phyloP scores from a whole-genome alignment of 2,329 filamentous ascomycete species.

The Fonsecaea multimorphosa region DNA sequence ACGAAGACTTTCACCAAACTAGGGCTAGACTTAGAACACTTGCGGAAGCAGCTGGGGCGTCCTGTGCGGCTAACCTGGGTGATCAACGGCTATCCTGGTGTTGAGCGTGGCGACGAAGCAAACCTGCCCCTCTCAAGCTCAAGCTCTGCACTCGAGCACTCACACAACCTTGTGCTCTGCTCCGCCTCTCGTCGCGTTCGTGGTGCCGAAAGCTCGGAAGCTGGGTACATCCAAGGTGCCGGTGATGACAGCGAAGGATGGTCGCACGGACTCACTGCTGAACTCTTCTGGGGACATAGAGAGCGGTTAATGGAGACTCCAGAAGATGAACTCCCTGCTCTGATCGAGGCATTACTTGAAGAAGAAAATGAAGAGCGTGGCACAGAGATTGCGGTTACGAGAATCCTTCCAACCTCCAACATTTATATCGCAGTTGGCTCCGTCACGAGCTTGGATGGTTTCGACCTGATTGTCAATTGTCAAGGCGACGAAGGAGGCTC shows the following conservation, averaged over 20 bases:
- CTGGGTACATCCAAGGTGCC: slow-evolving; percentile 89
- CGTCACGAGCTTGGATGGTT: slow-evolving; percentile 48
- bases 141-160: slow-evolving; percentile 12
- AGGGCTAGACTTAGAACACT: slow-evolving; percentile 23
- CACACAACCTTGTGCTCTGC: slow-evolving; percentile 76
- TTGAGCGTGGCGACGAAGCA: slow-evolving; percentile 9
- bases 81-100: slow-evolving; percentile 26
- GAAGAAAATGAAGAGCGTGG: slow-evolving; percentile 37
- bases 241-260: slow-evolving; percentile 95
- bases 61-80: slow-evolving; percentile 37
- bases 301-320: slow-evolving; percentile 64
- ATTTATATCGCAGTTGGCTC: slow-evolving; percentile 43
- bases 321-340: slow-evolving; percentile 67
- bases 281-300: slow-evolving; percentile 77
- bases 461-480: slow-evolving; percentile 52
- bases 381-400: slow-evolving; percentile 39
- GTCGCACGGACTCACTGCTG: slow-evolving; percentile 78
- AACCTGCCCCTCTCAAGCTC: background rate
- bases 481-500: slow-evolving; percentile 46
- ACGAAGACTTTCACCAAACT: slow-evolving; percentile 56
- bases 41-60: slow-evolving; percentile 25
- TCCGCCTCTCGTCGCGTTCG: slow-evolving; percentile 77
- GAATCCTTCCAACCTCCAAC: slow-evolving; percentile 49
- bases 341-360: slow-evolving; percentile 56
- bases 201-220: slow-evolving; percentile 71